phyloP scores from a whole-genome alignment of 2,329 filamentous ascomycete genomes.

The Purpureocillium takamizusanense region DNA sequence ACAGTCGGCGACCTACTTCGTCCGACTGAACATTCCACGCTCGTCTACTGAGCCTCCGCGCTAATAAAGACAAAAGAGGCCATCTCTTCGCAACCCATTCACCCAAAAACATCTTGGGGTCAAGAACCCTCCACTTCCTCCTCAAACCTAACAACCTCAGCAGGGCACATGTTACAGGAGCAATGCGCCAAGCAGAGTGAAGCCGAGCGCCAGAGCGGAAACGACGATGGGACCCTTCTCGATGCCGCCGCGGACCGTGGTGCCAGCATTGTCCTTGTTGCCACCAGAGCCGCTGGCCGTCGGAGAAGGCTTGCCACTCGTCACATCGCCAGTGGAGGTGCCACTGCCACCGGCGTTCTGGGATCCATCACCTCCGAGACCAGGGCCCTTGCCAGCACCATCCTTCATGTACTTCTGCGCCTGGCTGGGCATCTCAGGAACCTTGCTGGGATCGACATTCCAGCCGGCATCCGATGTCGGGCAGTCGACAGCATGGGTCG shows the following conservation, averaged over 20 bases:
- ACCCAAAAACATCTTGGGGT: no score
- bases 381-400: slow-evolving; percentile 45
- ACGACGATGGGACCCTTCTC: slow-evolving; percentile 23
- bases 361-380: slow-evolving; percentile 43
- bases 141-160: slow-evolving; percentile 7
- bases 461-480: slow-evolving; percentile 39
- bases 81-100: no score
- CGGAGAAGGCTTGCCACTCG: slow-evolving; percentile 20
- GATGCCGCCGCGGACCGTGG: slow-evolving; percentile 15
- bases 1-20: no score
- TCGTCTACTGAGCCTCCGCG: no score
- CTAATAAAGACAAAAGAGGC: no score
- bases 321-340: slow-evolving; percentile 34
- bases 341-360: slow-evolving; percentile 40
- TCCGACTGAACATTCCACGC: no score
- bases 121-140: no score
- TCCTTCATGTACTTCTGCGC: slow-evolving; percentile 44
- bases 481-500: slow-evolving; percentile 37
- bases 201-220: slow-evolving; percentile 23
- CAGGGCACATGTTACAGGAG: slow-evolving; percentile 22
- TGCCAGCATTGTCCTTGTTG: slow-evolving; percentile 21
- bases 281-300: slow-evolving; percentile 11
- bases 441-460: slow-evolving; percentile 38
- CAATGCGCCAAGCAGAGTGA: slow-evolving; percentile 29
- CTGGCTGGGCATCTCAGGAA: slow-evolving; percentile 42